These are phyloP conservation scores for Artemisia tridentata DNA, from an alignment of 129 eudicot species.

Conservation along the genomic window DNA sequence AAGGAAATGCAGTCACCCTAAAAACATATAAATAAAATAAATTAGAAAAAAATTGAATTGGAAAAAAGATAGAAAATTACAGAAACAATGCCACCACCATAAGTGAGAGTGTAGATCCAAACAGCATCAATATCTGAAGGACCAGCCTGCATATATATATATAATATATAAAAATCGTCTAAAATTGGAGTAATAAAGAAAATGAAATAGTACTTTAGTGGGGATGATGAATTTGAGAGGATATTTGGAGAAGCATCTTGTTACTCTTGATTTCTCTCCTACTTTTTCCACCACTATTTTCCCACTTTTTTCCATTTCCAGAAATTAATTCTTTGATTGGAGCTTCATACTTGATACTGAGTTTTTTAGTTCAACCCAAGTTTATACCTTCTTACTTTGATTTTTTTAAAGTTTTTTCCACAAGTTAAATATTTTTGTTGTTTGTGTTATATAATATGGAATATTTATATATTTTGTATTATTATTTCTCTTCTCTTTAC, in stretches of 20 bases:
- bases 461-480: no score
- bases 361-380: no score
- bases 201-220: conserved; percentile 42
- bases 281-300: conserved; percentile 64
- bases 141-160: conserved; percentile 47
- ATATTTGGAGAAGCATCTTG: conserved; percentile 72
- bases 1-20: conserved; percentile 80
- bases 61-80: conserved; percentile 31
- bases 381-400: no score
- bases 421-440: no score
- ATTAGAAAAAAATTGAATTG: neutral
- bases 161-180: neutral
- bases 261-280: conserved; percentile 71
- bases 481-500: no score
- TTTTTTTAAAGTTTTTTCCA: no score
- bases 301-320: conserved; percentile 60
- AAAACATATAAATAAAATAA: neutral
- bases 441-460: no score
- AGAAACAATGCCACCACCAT: conserved; percentile 98
- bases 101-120: conserved; percentile 90
- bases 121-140: conserved; percentile 69
- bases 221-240: conserved; percentile 94
- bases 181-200: neutral
- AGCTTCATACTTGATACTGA: no score
- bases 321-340: neutral